Conservation (phyloP, 352 stramenopile species). For the Pythium pyrilobum region DNA sequence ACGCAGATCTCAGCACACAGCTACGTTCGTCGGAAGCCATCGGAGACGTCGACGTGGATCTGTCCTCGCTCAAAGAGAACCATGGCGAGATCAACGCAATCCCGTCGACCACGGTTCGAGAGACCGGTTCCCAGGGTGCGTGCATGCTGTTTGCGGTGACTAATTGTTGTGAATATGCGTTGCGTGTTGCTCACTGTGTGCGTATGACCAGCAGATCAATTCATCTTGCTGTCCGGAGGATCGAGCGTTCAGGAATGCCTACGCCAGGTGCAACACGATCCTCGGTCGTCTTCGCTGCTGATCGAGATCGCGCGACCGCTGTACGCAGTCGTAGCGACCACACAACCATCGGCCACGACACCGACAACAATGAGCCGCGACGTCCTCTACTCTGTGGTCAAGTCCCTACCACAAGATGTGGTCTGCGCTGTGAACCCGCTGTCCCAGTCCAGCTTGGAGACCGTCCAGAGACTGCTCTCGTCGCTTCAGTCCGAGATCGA, state of each 20-base stretch:
- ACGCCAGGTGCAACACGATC: not conserved
- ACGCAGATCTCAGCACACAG: too few species aligned
- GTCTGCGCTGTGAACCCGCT: slow-evolving; percentile 9
- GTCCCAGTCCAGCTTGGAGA: not conserved
- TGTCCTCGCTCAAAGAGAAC: not conserved
- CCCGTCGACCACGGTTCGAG: too few species aligned
- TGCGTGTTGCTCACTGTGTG: too few species aligned
- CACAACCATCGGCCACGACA: not conserved
- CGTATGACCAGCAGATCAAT: too few species aligned
- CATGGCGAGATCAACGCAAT: too few species aligned
- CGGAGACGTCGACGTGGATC: slow-evolving; percentile 3
- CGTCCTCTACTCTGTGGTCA: too few species aligned
- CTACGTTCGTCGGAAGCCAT: not conserved
- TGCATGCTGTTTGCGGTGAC: too few species aligned
- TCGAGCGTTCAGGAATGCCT: slow-evolving; percentile 7
- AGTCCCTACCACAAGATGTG: not conserved
- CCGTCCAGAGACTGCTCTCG: not conserved
- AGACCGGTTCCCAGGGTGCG: too few species aligned
- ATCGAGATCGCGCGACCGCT: not conserved
- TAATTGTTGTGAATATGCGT: too few species aligned
- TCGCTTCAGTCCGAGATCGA: slow-evolving; percentile 6
- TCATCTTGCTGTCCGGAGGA: slow-evolving; percentile 9
- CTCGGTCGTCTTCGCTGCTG: not conserved
- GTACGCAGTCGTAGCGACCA: not conserved
- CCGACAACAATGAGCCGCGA: too few species aligned